Conservation (phyloP, 2,329 filamentous ascomycete species). For the Stemphylium vesicarium region DNA sequence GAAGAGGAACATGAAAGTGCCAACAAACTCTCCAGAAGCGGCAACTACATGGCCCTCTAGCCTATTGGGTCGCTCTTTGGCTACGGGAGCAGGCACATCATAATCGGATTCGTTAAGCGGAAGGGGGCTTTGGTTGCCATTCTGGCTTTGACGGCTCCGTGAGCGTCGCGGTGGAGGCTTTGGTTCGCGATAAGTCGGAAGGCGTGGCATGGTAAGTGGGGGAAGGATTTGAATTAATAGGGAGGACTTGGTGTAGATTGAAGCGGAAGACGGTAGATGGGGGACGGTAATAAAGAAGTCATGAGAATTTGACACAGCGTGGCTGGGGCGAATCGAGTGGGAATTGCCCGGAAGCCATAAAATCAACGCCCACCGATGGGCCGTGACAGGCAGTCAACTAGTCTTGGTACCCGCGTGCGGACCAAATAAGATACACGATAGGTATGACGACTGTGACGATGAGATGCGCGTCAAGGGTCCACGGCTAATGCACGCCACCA, state of each 20-base stretch:
- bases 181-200: constrained; percentile 14
- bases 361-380: no score
- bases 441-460: constrained; percentile 11
- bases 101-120: constrained; percentile 1
- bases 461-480: constrained; percentile 9
- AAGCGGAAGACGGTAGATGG: no score
- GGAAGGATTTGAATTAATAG: background rate
- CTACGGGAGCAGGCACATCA: constrained; percentile 2
- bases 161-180: constrained; percentile 11
- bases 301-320: no score
- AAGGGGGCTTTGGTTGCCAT: background rate
- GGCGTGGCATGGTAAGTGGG: constrained; percentile 8
- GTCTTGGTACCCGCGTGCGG: no score
- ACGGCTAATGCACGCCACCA: constrained; percentile 3
- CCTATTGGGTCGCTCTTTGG: constrained; percentile 15
- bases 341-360: no score
- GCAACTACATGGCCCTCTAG: constrained; percentile 33
- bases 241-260: no score
- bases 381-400: no score
- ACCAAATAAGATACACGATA: no score
- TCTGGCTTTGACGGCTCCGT: constrained; percentile 2
- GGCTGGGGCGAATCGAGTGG: no score
- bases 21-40: constrained; percentile 37
- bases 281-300: no score
- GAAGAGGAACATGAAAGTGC: constrained; percentile 43